Evolutionary conservation across 1,284 basidiomycete genomes (phyloP), one percentile per base, ranked within the genome.

Genomic region (Heliocybe sulcata): DNA sequence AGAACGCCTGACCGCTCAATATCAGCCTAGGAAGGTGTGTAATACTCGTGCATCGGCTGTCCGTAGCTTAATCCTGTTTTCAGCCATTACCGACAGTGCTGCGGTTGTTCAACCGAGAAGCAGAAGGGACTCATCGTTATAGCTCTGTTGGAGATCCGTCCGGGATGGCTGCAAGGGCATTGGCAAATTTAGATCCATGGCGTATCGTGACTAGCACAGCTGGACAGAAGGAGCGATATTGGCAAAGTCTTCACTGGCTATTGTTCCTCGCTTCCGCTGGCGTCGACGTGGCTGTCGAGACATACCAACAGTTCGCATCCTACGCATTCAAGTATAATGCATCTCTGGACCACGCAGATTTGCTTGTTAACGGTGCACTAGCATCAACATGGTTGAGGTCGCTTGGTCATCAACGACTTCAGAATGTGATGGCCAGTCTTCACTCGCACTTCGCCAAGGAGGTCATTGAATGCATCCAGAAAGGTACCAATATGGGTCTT

Each of bases 191-290:
- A 31, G 81, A 87, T 64, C 82, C 85, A 10, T 82, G 87, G 76
- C 69, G 73, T 35, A 69, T 79, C 4, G 68, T 87, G 3, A 68
- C 74, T 19, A 69, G 71, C 29, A 68, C 74, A 6, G 79, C 81
- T 0, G 68, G 73, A 54, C 73, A 72, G 20, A 63, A 67, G 35
- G 69, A 76, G 3, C 79, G 79, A 3, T 70, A 85, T 35, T 66
- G 69, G 19, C 74, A 73, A 27, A 77, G 78, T 31, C 69, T 89
- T 38, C 71, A 74, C 51, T 90, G 87, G 84, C 73, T 92, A 29
- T 76, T 78, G 29, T 70, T 86, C 22, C 74, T 90, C 59, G 75
- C 86, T 11, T 73, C 75, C 51, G 89, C 88, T 1, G 87, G 85
- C 0, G 79, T 90, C 14, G 82, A 86, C 27, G 74, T 92, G 16